Evolutionary conservation across 495 filamentous ascomycete genomes (phyloP).

Genomic region (Aspergillus coremiiformis): DNA sequence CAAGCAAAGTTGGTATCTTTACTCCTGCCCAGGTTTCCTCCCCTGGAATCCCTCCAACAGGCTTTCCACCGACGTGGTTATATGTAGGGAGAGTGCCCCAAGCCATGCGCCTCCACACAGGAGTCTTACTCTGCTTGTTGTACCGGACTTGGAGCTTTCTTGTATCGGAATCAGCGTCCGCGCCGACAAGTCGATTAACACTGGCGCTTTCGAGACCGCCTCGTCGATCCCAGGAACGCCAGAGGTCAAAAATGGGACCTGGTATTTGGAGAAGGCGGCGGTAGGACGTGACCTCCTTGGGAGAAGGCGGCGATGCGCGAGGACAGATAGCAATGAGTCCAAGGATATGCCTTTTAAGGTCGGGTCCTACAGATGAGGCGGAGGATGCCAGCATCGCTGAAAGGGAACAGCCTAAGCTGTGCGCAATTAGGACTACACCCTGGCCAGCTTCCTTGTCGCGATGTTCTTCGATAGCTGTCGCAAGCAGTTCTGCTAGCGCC

Average conservation of each 20-base stretch:
- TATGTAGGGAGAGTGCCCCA: constrained; percentile 59
- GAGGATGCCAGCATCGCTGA: constrained; percentile 66
- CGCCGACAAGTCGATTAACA: constrained; percentile 72
- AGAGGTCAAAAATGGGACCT: constrained; percentile 63
- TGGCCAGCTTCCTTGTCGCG: constrained; percentile 59
- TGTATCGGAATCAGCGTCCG: constrained; percentile 62
- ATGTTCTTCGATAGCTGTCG: constrained; percentile 62
- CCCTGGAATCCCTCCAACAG: constrained; percentile 60
- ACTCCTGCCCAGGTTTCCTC: constrained; percentile 66
- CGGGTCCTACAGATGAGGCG: constrained; percentile 36
- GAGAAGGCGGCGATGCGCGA: constrained; percentile 50
- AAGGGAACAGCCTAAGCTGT: constrained; percentile 82
- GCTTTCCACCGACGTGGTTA: constrained; percentile 27
- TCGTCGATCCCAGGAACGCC: constrained; percentile 71
- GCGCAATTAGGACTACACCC: constrained; percentile 71
- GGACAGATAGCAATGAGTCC: constrained; percentile 81
- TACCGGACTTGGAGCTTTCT: constrained; percentile 73
- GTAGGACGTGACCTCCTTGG: constrained; percentile 44
- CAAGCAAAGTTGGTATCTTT: constrained; percentile 63
- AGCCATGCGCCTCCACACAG: constrained; percentile 79
- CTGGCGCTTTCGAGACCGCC: constrained; percentile 72
- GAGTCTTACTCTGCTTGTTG: constrained; percentile 73
- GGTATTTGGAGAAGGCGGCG: constrained; percentile 59
- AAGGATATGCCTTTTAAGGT: constrained; percentile 54
- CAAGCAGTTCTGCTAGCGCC: constrained; percentile 66